Evolutionary conservation across 352 stramenopile species (phyloP).

Genomic region (Phytophthora pistaciae): DNA sequence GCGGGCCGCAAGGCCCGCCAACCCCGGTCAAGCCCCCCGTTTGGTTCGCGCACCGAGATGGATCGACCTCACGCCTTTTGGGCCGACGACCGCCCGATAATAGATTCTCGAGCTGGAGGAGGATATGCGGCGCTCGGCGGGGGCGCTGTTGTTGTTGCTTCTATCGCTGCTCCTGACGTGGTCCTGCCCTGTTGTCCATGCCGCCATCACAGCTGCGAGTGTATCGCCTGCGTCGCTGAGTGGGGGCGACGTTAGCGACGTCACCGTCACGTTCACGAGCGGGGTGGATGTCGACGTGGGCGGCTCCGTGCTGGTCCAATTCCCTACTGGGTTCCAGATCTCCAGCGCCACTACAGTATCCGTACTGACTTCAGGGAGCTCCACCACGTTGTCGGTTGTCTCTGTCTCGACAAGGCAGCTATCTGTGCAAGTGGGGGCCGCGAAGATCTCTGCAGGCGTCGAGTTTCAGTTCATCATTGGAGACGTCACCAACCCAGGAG

Average conservation of each 20-base stretch:
- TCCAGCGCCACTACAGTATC: constrained; percentile 15
- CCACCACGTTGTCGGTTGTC: constrained; percentile 41
- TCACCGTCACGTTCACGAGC: constrained; percentile 39
- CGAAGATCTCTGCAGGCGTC: constrained; percentile 21
- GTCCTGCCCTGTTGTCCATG: constrained; percentile 5
- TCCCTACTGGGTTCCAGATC: constrained; percentile 44
- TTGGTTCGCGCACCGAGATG: too few species aligned
- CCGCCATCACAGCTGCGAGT: constrained; percentile 27
- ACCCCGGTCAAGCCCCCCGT: too few species aligned
- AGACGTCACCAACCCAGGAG: constrained; percentile 44
- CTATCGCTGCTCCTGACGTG: constrained; percentile 9
- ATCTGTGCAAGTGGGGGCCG: constrained; percentile 24
- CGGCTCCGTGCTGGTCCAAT: constrained; percentile 36
- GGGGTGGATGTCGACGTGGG: constrained; percentile 32
- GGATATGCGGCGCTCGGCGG: constrained; percentile 15
- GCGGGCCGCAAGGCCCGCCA: too few species aligned
- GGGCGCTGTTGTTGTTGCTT: constrained; percentile 7
- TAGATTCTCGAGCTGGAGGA: background rate
- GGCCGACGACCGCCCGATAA: background rate
- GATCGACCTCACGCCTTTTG: background rate
- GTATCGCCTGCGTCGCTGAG: constrained; percentile 33
- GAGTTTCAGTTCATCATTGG: constrained; percentile 44
- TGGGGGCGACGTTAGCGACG: constrained; percentile 31
- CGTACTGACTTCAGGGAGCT: constrained; percentile 11
- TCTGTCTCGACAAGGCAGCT: constrained; percentile 32